Evolutionary conservation across 2,329 filamentous ascomycete genomes (phyloP).

Genomic region (Alternaria novae-zelandiae): DNA sequence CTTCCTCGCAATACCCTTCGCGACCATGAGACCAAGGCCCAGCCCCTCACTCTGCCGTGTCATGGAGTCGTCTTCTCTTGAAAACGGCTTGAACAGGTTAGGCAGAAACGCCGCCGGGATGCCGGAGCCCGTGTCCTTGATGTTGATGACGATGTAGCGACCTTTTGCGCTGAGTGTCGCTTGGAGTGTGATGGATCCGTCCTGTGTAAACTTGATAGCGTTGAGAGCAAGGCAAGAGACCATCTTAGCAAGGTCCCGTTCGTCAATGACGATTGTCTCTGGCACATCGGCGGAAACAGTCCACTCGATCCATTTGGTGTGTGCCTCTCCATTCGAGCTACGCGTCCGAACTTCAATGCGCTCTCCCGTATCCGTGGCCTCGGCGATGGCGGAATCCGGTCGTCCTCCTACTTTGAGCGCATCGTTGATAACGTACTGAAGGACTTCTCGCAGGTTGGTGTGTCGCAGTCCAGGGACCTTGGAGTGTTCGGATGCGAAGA

Average conservation of each 20-base stretch:
- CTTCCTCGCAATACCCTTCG: conserved; percentile 72
- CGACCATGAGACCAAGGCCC: conserved; percentile 73
- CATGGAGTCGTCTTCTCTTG: conserved; percentile 71
- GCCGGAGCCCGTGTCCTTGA: conserved; percentile 71
- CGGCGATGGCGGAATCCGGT: conserved; percentile 58
- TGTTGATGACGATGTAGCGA: conserved; percentile 65
- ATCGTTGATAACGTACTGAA: conserved; percentile 61
- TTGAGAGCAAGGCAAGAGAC: conserved; percentile 70
- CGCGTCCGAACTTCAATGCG: conserved; percentile 56
- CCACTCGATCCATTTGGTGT: conserved; percentile 58
- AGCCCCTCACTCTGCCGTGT: conserved; percentile 72
- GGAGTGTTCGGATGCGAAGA: conserved; percentile 48
- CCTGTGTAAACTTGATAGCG: conserved; percentile 74
- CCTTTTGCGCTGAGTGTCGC: conserved; percentile 59
- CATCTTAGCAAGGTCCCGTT: conserved; percentile 68
- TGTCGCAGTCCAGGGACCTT: conserved; percentile 56
- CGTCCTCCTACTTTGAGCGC: conserved; percentile 59
- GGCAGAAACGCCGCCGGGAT: conserved; percentile 71
- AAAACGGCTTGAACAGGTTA: conserved; percentile 72
- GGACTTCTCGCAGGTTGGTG: conserved; percentile 56
- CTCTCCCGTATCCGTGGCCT: conserved; percentile 56
- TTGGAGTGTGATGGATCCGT: conserved; percentile 64
- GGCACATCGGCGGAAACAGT: conserved; percentile 59
- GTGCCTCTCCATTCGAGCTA: conserved; percentile 52
- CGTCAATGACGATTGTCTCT: conserved; percentile 64